Evolutionary conservation across 345 rosid species (phyloP).

Genomic region (Dimocarpus longan): DNA sequence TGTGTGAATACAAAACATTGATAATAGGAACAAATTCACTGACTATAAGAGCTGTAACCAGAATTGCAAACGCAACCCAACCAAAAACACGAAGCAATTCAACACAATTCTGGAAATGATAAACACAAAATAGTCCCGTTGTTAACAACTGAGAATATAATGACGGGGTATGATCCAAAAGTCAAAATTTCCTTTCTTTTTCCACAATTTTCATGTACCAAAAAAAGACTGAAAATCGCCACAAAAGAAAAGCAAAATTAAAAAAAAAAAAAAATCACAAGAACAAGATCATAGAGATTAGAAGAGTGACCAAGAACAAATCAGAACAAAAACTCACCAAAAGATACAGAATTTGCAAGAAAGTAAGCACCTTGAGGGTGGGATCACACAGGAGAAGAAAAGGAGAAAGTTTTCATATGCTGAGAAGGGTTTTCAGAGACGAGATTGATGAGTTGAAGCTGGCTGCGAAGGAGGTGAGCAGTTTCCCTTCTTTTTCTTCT

Average conservation of each 20-base stretch:
- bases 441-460: background rate
- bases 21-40: background rate
- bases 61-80: background rate
- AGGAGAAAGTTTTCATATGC: background rate
- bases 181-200: background rate
- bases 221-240: background rate
- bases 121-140: background rate
- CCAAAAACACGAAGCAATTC: background rate
- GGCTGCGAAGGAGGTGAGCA: slow-evolving; percentile 5
- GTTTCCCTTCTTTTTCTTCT: background rate
- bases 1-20: background rate
- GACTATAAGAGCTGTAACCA: background rate
- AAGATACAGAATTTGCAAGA: background rate
- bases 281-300: background rate
- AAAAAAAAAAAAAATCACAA: background rate
- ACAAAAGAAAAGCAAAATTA: background rate
- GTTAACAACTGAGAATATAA: slow-evolving; percentile 3
- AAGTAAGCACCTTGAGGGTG: background rate
- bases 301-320: slow-evolving; percentile 1
- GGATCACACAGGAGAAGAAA: slow-evolving; percentile 6
- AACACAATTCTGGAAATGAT: background rate
- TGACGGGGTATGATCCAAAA: background rate
- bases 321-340: background rate
- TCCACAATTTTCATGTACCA: background rate
- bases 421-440: background rate